A percentile compares a stretch with the other conserved stretches of the same genome.
Evolutionary conservation across 2,329 filamentous ascomycete species (phyloP).

Genomic region (Diaporthe sp.): DNA sequence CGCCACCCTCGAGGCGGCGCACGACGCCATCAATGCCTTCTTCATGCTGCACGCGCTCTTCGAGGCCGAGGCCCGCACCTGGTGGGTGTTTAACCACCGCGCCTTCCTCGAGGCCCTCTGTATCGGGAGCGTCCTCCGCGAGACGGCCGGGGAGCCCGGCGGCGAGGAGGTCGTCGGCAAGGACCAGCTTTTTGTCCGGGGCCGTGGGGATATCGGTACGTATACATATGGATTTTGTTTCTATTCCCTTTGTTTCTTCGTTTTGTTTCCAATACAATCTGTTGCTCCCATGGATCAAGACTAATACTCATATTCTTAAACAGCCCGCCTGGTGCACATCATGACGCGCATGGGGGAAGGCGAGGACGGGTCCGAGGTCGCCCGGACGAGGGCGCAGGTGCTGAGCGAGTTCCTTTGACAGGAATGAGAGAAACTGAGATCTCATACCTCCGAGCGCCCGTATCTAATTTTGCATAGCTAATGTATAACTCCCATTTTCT

Average conservation of each 20-base stretch:
- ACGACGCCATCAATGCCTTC: constrained; percentile 80
- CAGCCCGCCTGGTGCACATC: constrained; percentile 74
- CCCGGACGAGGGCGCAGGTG: constrained; percentile 70
- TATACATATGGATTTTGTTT: constrained; percentile 36
- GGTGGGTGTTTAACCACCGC: constrained; percentile 88
- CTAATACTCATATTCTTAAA: not conserved
- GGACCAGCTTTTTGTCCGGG: constrained; percentile 72
- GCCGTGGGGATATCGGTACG: constrained; percentile 72
- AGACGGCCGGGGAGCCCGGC: constrained; percentile 61
- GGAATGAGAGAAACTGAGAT: not conserved
- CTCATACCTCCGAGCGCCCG: no score
- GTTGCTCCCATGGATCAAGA: not conserved
- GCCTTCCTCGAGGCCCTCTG: constrained; percentile 83
- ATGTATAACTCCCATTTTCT: not conserved
- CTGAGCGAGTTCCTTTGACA: constrained; percentile 64
- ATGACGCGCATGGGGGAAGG: constrained; percentile 70
- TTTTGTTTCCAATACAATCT: not conserved
- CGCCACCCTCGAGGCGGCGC: constrained; percentile 80
- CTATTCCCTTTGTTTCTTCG: not conserved
- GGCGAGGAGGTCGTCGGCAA: constrained; percentile 61
- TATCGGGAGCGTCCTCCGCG: constrained; percentile 72
- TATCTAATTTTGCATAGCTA: not conserved
- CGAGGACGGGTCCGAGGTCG: constrained; percentile 68
- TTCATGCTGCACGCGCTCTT: constrained; percentile 80
- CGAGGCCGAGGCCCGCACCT: constrained; percentile 79